Percentiles rank a stretch among this genome's conserved stretches.
Conservation (phyloP, 352 stramenopile species). For the Globisporangium okanoganense region DNA sequence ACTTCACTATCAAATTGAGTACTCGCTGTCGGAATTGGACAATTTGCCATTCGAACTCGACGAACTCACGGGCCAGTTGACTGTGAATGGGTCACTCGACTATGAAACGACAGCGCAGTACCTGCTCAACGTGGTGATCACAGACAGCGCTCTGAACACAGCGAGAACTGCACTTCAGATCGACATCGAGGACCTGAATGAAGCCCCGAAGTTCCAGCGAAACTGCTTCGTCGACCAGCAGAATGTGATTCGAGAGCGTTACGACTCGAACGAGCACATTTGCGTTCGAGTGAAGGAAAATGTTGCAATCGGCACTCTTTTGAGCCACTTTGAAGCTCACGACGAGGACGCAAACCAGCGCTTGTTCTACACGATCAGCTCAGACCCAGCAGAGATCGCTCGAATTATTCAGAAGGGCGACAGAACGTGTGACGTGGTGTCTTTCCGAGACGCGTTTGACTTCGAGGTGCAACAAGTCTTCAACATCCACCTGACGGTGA, state of each 20-base stretch:
- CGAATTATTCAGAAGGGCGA: slow-evolving; percentile 33
- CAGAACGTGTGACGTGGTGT: slow-evolving; percentile 32
- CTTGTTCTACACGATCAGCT: slow-evolving; percentile 32
- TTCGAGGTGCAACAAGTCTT: slow-evolving; percentile 36
- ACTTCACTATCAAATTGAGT: not conserved
- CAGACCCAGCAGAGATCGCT: slow-evolving; percentile 17
- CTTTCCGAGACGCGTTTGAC: slow-evolving; percentile 30
- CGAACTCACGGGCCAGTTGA: slow-evolving; percentile 29
- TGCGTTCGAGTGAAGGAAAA: slow-evolving; percentile 43
- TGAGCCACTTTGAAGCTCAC: slow-evolving; percentile 23
- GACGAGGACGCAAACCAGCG: slow-evolving; percentile 42
- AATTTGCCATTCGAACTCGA: slow-evolving; percentile 38
- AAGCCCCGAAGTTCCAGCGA: slow-evolving; percentile 31
- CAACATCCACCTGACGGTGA: slow-evolving; percentile 38
- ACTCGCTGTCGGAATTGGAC: too few species aligned
- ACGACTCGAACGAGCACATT: slow-evolving; percentile 44
- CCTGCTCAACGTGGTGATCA: slow-evolving; percentile 14
- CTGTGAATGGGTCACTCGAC: slow-evolving; percentile 24
- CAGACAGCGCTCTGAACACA: slow-evolving; percentile 5
- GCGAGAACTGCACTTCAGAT: slow-evolving; percentile 24
- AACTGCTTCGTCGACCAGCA: slow-evolving; percentile 48
- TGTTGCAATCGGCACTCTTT: slow-evolving; percentile 14
- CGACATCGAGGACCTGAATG: slow-evolving; percentile 40
- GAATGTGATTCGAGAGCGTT: slow-evolving; percentile 25
- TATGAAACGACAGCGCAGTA: slow-evolving; percentile 29